Base-by-base conservation (phyloP, 2,329 filamentous ascomycete species). In the Penicillium rolfsii region DNA sequence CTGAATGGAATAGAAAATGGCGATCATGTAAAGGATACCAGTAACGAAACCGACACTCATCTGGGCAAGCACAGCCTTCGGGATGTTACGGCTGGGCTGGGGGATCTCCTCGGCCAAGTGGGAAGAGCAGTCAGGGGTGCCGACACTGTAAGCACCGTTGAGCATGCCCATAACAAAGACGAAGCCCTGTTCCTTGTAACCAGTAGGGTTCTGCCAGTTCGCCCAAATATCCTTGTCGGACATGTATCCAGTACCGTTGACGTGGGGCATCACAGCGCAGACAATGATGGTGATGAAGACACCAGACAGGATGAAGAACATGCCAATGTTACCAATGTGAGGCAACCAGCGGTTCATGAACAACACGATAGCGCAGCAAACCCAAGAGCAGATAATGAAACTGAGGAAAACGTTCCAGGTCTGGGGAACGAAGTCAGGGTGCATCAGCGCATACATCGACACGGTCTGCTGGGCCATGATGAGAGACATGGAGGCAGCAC, bases 91-190 rank as follows among this genome's bases (percentile, higher is more conserved):
- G 52, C 75, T 77, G 1, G 77, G 76, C 73, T 72, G 70, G 11
- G 78, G 86, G 43, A 89, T 87, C 71, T 90, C 87, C 71, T 90
- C 87, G 0, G 86, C 84, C 43, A 89, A 72, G 70, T 90, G 88
- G 1, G 84, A 85, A 1, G 86, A 84, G 52, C 86, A 85, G 69
- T 91, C 89, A 0, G 87, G 85, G 1, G 85, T 85, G 6, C 88
- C 89, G 11, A 91, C 84, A 48, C 85, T 84, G 70, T 86, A 91
- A 3, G 88, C 88, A 11, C 87, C 89, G 67, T 91, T 91, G 26
- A 90, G 79, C 72, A 89, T 87, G 19, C 87, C 87, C 0, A 84
- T 77, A 28, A 89, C 76, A 64, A 90, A 89, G 2, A 86, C 86
- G n/a, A 89, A 84, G 16, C 86, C 86, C 48, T 85, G 79, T 55